These are phyloP conservation scores for Trichoderma harzianum DNA, from an alignment of 2,329 filamentous ascomycete genomes.

Conservation along the genomic window DNA sequence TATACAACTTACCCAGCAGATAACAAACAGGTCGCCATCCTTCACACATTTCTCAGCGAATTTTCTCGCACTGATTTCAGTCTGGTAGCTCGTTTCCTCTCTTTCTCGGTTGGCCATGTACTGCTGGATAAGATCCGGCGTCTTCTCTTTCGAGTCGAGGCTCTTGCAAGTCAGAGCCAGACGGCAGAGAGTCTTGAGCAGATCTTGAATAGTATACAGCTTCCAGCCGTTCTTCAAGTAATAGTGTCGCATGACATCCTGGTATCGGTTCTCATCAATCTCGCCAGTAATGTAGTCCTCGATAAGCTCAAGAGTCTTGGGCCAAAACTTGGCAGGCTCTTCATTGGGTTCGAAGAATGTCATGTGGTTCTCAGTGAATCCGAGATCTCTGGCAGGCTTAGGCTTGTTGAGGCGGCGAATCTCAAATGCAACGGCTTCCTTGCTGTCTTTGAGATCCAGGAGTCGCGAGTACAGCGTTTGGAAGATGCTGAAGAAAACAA, in stretches of 20 bases:
- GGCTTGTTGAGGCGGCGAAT: constrained; percentile 68
- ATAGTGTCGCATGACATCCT: constrained; percentile 87
- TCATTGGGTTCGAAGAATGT: constrained; percentile 71
- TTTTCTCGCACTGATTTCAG: constrained; percentile 86
- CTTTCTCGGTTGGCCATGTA: constrained; percentile 79
- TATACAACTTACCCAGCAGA: constrained; percentile 73
- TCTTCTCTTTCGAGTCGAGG: constrained; percentile 88
- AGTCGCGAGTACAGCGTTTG: constrained; percentile 86
- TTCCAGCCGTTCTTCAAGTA: constrained; percentile 91
- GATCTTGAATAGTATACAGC: constrained; percentile 87
- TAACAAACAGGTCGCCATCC: constrained; percentile 86
- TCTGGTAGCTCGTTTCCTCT: constrained; percentile 83
- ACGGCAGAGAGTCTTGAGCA: constrained; percentile 76
- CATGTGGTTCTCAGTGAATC: constrained; percentile 73
- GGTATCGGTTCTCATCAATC: constrained; percentile 76
- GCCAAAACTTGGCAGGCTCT: constrained; percentile 70
- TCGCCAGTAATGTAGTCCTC: constrained; percentile 83
- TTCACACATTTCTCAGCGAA: constrained; percentile 90
- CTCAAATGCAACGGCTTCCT: constrained; percentile 67
- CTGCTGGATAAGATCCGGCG: constrained; percentile 80
- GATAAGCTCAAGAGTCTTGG: constrained; percentile 78
- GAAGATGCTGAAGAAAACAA: constrained; percentile 92
- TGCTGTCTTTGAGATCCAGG: constrained; percentile 76
- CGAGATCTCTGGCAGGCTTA: constrained; percentile 80
- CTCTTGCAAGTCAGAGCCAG: constrained; percentile 81